Base-by-base conservation (phyloP, 2,329 filamentous ascomycete species). In the Botrytis galanthina region DNA sequence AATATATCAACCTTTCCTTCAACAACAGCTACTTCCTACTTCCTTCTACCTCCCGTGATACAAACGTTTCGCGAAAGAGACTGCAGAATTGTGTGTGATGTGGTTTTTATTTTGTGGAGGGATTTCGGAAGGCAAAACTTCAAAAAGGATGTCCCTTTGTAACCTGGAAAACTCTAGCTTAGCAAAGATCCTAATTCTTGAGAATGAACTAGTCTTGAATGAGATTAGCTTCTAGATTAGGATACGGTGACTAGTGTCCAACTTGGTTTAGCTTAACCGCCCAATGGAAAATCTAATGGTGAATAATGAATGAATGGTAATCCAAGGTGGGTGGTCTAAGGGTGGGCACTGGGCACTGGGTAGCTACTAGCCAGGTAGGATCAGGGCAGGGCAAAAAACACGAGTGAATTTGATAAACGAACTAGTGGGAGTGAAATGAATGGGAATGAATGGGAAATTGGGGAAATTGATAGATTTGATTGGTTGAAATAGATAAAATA, bases 41-140 rank as follows among this genome's bases (percentile, higher is more conserved):
- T 78, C 77, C 78, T 79, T 77, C 79, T 76, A 77, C 79, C 77
- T 78, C 77, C 78, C 78, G 73, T 77, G 77, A 59, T 77, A 78
- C 77, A 76, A 78, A 68, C 77, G 77, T 78, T 75, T 74, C 75
- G 75, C 74, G 74, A 72, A 54, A 44, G 57, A 71, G 71, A 73
- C 73, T 72, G 73, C 75, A 76, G 77, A 79, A 79, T 75, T 74
- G 74, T 74, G 67, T 70, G 71, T 67, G 71, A 69, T 69, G 70
- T 69, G 60, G 51, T 57, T 57, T 70, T 68, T 70, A 42, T 71
- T 68, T 57, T 63, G 57, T 70, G 68, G 68, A 70, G 57, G 68
- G 54, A 70, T 70, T 70, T 59, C 54, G 68, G 54, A 70, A 70
- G 68, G 68, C 29, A 63, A 70, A 63, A 70, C n/a, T 61, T 68